A percentile compares a stretch with the other conserved stretches of the same genome.
Conservation (phyloP, 23 red algal species). For the Gracilaria domingensis region DNA sequence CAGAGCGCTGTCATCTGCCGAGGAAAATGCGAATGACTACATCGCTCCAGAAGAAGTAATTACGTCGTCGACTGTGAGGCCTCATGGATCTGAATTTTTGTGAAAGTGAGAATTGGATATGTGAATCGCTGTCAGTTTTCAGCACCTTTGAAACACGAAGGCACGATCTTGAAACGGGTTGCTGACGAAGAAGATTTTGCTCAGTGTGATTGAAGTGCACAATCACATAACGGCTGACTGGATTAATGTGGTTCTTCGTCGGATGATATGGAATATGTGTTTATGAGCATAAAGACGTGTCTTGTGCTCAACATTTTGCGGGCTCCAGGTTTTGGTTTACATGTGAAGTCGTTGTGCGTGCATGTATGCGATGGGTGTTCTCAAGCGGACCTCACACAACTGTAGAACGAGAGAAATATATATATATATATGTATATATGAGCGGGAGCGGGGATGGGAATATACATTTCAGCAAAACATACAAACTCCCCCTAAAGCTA, state of each 20-base stretch:
- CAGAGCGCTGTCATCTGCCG: slow-evolving; percentile 29
- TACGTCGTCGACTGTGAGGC: slow-evolving; percentile 2
- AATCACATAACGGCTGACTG: no score
- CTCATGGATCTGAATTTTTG: neutral
- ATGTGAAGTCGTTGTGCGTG: neutral
- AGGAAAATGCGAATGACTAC: slow-evolving; percentile 15
- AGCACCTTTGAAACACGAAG: no score
- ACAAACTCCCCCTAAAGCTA: slow-evolving; percentile 28
- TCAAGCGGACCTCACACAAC: slow-evolving; percentile 3
- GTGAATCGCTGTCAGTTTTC: no score
- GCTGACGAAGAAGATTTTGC: no score
- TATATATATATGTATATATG: neutral
- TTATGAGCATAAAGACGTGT: neutral
- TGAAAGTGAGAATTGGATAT: neutral
- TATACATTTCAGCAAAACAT: slow-evolving; percentile 25
- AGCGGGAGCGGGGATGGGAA: slow-evolving; percentile 11
- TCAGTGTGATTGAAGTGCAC: no score
- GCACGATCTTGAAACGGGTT: no score
- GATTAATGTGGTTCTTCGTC: no score
- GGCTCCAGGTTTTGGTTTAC: slow-evolving; percentile 17
- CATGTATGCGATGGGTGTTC: neutral
- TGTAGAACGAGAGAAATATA: neutral
- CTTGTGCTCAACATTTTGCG: neutral
- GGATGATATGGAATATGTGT: neutral
- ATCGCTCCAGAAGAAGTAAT: slow-evolving; percentile 30